Base-by-base conservation (phyloP, 108 stramenopile genomes). In the Nannochloropsis salina region DNA sequence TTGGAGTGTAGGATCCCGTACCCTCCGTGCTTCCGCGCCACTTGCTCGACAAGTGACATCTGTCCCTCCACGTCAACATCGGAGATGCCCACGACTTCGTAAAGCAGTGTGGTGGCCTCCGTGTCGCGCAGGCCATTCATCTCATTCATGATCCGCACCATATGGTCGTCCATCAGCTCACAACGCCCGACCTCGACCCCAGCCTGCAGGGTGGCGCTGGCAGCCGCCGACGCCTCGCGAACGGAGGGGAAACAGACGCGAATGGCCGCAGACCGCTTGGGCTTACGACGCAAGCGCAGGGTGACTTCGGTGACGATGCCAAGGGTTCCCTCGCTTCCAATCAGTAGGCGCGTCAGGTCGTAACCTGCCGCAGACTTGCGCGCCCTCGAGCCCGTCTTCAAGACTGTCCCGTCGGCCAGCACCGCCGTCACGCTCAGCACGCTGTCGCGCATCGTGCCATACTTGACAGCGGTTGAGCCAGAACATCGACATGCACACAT, bases 381-480 rank as follows among this genome's bases (percentile, higher is more conserved):
- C 42, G 90, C 88, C 40, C 90, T 44, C 44, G 80, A 31, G 42
- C 86, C 88, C 41, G 89, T 90, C 82, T 44, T 85, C 51, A 92
- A 40, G 86, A 94, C 90, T n/a, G 84, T 86, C 6, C 92, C 93
- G 43, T 94, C 92, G 22, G 96, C 91, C 82, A 97, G 90, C 42
- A 97, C 95, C 80, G 90, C 94, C 85, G 93, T 93, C 44, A 98
- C 44, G 22, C 83, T 91, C 81, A 97, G 80, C 2, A 98, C 93
- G 86, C 96, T 96, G 80, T 97, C 95, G 43, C 94, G 86, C 96
- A 98, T 98, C 41, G 95, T 95, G 22, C 96, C 96, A 86, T 96
- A 97, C n/a, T 92, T 91, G n/a, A 97, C 96, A 0, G 98, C 94
- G 18, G 96, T 95, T 9, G 96, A 97, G 11, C 98, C 98, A 41